Percentiles rank a stretch among this genome's conserved stretches.
Evolutionary conservation across 148 eudicot species (phyloP).

Genomic region (Polygonum maritimum): DNA sequence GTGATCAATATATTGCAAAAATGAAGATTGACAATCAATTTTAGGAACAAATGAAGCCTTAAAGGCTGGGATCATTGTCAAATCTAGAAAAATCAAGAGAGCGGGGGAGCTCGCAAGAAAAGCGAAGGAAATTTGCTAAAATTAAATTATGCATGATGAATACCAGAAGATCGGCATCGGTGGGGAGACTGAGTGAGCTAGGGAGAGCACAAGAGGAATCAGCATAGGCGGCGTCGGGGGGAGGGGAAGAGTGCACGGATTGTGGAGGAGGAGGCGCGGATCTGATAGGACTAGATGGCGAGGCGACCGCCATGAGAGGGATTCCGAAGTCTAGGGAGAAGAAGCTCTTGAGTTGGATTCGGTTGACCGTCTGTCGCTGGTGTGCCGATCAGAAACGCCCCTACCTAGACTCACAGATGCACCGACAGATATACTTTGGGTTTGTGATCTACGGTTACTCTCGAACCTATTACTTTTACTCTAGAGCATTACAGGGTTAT

Average conservation of each 20-base stretch:
- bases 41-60: not conserved
- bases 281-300: not conserved
- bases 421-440: too few species aligned
- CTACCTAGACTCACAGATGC: too few species aligned
- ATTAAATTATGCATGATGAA: not conserved
- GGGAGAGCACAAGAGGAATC: conserved; percentile 16
- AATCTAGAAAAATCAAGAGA: not conserved
- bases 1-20: conserved; percentile 19
- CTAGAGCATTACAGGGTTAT: too few species aligned
- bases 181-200: conserved; percentile 17
- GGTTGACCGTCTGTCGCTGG: not conserved
- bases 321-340: not conserved
- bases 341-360: not conserved
- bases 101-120: not conserved
- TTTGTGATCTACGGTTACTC: too few species aligned
- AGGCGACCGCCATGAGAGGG: conserved; percentile 7
- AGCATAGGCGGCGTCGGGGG: conserved; percentile 21
- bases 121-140: not conserved
- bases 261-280: conserved; percentile 10
- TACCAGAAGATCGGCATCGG: conserved; percentile 28
- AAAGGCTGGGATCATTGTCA: not conserved
- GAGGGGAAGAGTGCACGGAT: conserved; percentile 21
- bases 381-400: not conserved
- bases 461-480: too few species aligned
- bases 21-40: not conserved